Conservation (phyloP, 1,139 yeast genomes). For the Groenewaldozyma sp. region DNA sequence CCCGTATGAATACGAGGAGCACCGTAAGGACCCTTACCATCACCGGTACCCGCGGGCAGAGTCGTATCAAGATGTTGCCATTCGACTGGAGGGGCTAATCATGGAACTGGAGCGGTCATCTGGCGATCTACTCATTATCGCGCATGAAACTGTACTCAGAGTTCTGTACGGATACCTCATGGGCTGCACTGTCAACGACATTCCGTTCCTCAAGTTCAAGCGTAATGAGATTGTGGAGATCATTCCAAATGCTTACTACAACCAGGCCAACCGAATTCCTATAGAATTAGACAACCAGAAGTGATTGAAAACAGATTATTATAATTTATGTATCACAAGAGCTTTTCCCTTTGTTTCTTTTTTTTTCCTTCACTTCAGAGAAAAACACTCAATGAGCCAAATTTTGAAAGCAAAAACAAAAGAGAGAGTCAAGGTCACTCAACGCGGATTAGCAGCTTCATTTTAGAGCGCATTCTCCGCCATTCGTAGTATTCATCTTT, state of each 20-base stretch:
- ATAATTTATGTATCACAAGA: background rate
- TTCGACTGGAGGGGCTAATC: conserved; percentile 85
- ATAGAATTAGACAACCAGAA: too few relatives aligned
- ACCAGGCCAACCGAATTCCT: conserved; percentile 51
- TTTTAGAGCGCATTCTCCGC: conserved; percentile 24
- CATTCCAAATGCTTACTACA: conserved; percentile 79
- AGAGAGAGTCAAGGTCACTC: conserved; percentile 11
- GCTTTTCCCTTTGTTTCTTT: background rate
- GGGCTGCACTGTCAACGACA: conserved; percentile 83
- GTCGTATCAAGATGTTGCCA: conserved; percentile 91
- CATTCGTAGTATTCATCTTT: conserved; percentile 28
- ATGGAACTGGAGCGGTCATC: conserved; percentile 88
- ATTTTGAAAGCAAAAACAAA: too few relatives aligned
- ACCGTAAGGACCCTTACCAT: conserved; percentile 75
- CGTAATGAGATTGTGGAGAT: conserved; percentile 80
- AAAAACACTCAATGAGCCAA: too few relatives aligned
- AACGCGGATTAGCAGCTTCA: conserved; percentile 23
- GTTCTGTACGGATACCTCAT: conserved; percentile 89
- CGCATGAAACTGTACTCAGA: conserved; percentile 83
- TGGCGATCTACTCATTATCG: conserved; percentile 81
- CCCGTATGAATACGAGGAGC: conserved; percentile 64
- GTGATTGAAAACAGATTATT: background rate
- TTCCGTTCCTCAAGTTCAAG: conserved; percentile 69
- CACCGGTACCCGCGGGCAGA: conserved; percentile 89
- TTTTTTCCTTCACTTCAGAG: too few relatives aligned